A percentile compares a stretch with the other conserved stretches of the same genome.
Evolutionary conservation across 768 basidiomycete species (phyloP).

Genomic region (Tremella mesenterica): DNA sequence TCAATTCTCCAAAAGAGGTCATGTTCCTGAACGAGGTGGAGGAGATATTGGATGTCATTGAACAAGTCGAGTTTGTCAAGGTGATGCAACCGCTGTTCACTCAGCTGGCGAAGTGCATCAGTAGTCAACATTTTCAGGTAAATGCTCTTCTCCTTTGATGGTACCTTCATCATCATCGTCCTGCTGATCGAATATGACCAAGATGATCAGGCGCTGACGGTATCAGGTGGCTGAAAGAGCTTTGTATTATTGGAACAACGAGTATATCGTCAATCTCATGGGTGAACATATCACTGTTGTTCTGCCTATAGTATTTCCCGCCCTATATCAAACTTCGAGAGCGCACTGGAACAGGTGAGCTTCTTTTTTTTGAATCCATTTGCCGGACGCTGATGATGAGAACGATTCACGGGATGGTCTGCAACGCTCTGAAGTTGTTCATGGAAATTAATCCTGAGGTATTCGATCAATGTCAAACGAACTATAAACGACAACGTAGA

Average conservation of each 20-base stretch:
- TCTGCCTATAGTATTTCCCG: constrained; percentile 93
- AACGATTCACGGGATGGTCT: constrained; percentile 98
- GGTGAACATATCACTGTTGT: constrained; percentile 83
- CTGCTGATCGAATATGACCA: constrained; percentile 49
- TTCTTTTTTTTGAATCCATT: background rate
- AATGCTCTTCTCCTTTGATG: constrained; percentile 3
- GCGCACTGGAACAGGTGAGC: constrained; percentile 96
- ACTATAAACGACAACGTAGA: constrained; percentile 81
- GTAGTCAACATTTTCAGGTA: constrained; percentile 94
- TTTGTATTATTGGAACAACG: constrained; percentile 97
- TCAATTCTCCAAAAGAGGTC: constrained; percentile 98
- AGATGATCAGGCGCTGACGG: constrained; percentile 97
- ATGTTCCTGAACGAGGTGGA: constrained; percentile 99
- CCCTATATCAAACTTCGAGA: constrained; percentile 88
- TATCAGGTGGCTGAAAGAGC: constrained; percentile 99
- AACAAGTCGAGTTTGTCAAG: constrained; percentile 91
- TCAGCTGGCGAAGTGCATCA: constrained; percentile 92
- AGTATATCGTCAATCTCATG: constrained; percentile 99
- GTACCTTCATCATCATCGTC: background rate
- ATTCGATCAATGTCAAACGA: constrained; percentile 86
- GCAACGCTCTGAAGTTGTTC: constrained; percentile 93
- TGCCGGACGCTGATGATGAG: constrained; percentile 47
- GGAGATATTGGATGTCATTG: constrained; percentile 96
- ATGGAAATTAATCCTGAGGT: constrained; percentile 98
- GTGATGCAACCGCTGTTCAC: constrained; percentile 86